Evolutionary conservation across 2,329 filamentous ascomycete genomes (phyloP), one percentile per base, ranked within the genome.

Genomic region (Blastomyces parvus): DNA sequence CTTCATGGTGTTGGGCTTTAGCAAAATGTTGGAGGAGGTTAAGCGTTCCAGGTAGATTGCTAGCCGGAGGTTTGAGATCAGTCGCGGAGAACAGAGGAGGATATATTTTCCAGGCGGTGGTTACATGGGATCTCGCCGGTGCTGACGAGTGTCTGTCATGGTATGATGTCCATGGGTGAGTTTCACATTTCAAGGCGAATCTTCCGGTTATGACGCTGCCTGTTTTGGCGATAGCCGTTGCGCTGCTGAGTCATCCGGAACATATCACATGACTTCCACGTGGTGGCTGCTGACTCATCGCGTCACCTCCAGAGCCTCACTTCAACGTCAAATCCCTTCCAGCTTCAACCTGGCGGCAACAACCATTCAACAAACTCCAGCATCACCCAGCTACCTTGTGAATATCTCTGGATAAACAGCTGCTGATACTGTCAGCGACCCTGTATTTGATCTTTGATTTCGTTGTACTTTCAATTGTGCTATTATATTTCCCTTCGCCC

Each of bases 1-100:
- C 78, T 84, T 89, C 90, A 93, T 94, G 63, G 65, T 82, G 4
- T 33, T 71, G 64, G 27, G 14, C 9, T 36, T 17, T 22, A n/a
- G n/a, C 38, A 67, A 30, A 48, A 50, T 59, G 59, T 22, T 22
- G n/a, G 9, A 36, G 9, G 30, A 25, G 38, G 14, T 27, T 61
- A 30, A 40, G 53, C 5, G 33, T 61, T 5, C 27, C 36, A 36
- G 50, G 30, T 11, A 55, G 7, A n/a, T 55, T 30, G 33, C 42
- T 46, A 33, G 42, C 46, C 22, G 58, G 27, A 59, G n/a, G 5
- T 2, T n/a, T 4, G 5, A 53, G 13, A 36, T 55, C 52, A 36
- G 52, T n/a, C 33, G 30, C 30, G 19, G 30, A 36, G 52, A 36
- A 3, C 17, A 19, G 50, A 19, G 27, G 27, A 36, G 48, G 7